Base-by-base conservation (phyloP, 441 rosid genomes). In the Populus hybrid region DNA sequence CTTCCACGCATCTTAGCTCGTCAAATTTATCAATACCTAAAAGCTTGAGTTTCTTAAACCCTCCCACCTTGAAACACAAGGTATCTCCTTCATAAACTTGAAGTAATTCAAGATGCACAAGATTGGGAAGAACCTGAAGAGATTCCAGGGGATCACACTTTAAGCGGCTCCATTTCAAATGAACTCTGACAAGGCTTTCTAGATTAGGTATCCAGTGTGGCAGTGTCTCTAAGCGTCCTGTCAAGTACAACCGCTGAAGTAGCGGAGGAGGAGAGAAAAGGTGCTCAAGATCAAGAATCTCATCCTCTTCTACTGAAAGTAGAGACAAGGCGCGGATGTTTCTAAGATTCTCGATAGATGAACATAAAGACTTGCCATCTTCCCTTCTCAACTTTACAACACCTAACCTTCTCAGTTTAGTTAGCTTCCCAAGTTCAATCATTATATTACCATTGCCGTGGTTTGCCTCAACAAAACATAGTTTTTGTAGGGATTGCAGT, bases 41-140 rank as follows among this genome's bases (percentile, higher is more conserved):
- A 20, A 68, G 23, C 81, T 82, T 83, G 11, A 87, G 88, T 66
- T 78, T 82, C 79, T 67, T 16, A 42, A 87, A 85, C 20, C 90
- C 82, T 11, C 82, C 83, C 18, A 73, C 76, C 72, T 32, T 73
- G 40, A 87, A 85, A 12, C 38, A 36, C 71, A 85, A 26, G 3
- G 68, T 70, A 21, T 80, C 63, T 65, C 88, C 88, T 24, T 73
- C 74, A 1, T 79, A 81, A 10, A 74, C 88, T 28, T 87, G 84
- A 34, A 74, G 78, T 14, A 87, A 59, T 63, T 81, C 85, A 28
- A 85, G 88, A 57, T 82, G 79, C 3, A 81, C 50, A 9, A 86
- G 86, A 70, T 77, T 84, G 57, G 87, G 89, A 40, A 86, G 75
- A 70, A 20, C 59, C 61, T 79, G 82, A 63, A 86, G 85, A 34